Conservation (phyloP, 768 basidiomycete genomes). For the Hirschioporus abietinus region DNA sequence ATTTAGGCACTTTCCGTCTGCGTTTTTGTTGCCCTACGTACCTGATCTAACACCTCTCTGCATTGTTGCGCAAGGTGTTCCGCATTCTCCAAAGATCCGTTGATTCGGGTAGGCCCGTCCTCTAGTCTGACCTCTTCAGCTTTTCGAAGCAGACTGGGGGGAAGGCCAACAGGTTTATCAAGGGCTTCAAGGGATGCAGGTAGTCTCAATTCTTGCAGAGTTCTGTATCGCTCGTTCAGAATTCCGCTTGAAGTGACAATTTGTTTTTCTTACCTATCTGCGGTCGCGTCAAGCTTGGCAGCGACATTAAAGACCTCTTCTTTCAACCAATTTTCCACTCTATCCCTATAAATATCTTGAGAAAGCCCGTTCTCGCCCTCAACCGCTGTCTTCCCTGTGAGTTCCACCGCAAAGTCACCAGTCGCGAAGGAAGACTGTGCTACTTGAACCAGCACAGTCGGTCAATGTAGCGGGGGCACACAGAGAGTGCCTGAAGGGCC, state of each 20-base stretch:
- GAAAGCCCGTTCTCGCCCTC: no score
- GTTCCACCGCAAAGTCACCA: no score
- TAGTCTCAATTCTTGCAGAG: conserved; percentile 65
- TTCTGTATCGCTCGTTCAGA: conserved; percentile 34
- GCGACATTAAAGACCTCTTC: conserved; percentile 59
- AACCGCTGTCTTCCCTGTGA: no score
- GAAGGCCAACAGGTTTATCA: conserved; percentile 81
- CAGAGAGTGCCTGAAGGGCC: no score
- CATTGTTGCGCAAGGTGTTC: conserved; percentile 59
- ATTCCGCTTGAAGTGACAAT: neutral
- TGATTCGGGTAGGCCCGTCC: conserved; percentile 69
- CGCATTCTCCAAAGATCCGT: conserved; percentile 68
- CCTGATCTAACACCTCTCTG: conserved; percentile 67
- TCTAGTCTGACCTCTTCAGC: conserved; percentile 79
- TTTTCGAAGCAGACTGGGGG: conserved; percentile 80
- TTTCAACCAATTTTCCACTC: conserved; percentile 63
- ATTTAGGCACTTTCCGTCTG: neutral
- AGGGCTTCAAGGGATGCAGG: conserved; percentile 85
- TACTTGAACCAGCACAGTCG: no score
- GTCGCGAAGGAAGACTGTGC: no score
- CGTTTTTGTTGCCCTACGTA: conserved; percentile 24
- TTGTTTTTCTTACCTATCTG: conserved; percentile 46
- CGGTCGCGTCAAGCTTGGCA: conserved; percentile 55
- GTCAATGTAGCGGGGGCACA: no score
- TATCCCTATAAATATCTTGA: conserved; percentile 80